A percentile compares a stretch with the other conserved stretches of the same genome.
Conservation (phyloP, 495 filamentous ascomycete genomes). For the Massariosphaeria phaeospora region DNA sequence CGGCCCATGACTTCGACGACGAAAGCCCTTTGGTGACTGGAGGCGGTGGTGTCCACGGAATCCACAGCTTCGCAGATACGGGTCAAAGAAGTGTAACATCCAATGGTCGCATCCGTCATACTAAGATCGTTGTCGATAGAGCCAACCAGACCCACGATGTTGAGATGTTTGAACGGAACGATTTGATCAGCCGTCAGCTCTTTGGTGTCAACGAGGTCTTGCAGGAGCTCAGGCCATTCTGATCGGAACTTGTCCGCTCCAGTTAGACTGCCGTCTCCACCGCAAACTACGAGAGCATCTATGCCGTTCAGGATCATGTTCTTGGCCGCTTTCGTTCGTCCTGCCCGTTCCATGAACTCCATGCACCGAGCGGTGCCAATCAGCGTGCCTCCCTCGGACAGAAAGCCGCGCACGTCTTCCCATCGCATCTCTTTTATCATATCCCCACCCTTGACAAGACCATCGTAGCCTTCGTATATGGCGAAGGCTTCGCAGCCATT, state of each 20-base stretch:
- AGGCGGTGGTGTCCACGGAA: constrained; percentile 93
- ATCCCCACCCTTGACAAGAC: constrained; percentile 81
- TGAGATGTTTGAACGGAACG: constrained; percentile 69
- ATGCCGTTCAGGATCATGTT: constrained; percentile 91
- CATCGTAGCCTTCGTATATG: constrained; percentile 94
- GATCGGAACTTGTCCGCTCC: constrained; percentile 88
- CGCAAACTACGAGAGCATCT: constrained; percentile 92
- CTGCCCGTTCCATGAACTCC: constrained; percentile 80
- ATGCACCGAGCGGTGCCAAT: constrained; percentile 93
- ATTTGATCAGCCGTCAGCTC: constrained; percentile 66
- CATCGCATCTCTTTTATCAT: constrained; percentile 84
- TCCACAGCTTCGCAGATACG: constrained; percentile 93
- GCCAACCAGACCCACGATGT: constrained; percentile 93
- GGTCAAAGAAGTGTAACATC: constrained; percentile 86
- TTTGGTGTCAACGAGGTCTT: constrained; percentile 69
- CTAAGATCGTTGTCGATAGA: constrained; percentile 99
- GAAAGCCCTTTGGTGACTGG: constrained; percentile 94
- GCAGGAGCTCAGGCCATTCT: constrained; percentile 82
- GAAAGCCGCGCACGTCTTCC: constrained; percentile 92
- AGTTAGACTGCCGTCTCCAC: constrained; percentile 95
- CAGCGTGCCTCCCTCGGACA: constrained; percentile 90
- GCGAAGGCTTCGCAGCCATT: constrained; percentile 81
- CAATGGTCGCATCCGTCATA: constrained; percentile 95
- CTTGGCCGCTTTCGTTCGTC: constrained; percentile 78
- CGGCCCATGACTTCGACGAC: constrained; percentile 99